These are phyloP conservation scores for Sphaerostilbella broomeana DNA, from an alignment of 2,329 filamentous ascomycete species.

Conservation along the genomic window DNA sequence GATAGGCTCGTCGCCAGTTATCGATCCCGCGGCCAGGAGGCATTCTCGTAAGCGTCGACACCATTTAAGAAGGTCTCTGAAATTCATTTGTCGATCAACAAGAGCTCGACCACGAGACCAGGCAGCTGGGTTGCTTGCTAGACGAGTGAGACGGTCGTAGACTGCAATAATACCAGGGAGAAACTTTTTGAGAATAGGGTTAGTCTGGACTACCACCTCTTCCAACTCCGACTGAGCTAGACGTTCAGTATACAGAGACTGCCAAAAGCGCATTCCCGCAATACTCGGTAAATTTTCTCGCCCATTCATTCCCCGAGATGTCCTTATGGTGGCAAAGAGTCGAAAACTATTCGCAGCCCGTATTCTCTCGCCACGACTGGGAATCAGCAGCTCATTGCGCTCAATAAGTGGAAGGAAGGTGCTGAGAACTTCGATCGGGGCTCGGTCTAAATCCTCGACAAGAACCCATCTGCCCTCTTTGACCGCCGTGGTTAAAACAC, in stretches of 20 bases:
- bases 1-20: slow-evolving; percentile 62
- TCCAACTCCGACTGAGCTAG: slow-evolving; percentile 64
- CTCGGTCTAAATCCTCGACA: slow-evolving; percentile 93
- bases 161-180: slow-evolving; percentile 53
- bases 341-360: slow-evolving; percentile 79
- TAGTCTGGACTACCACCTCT: slow-evolving; percentile 63
- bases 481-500: slow-evolving; percentile 89
- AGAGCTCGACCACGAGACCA: slow-evolving; percentile 35
- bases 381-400: slow-evolving; percentile 81
- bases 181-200: slow-evolving; percentile 62
- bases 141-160: slow-evolving; percentile 45
- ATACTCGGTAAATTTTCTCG: slow-evolving; percentile 63
- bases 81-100: slow-evolving; percentile 51
- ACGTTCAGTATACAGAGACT: slow-evolving; percentile 61
- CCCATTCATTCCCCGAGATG: slow-evolving; percentile 60
- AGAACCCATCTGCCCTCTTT: slow-evolving; percentile 93
- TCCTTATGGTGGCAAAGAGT: slow-evolving; percentile 86
- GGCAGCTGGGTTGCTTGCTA: slow-evolving; percentile 40
- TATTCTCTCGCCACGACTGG: slow-evolving; percentile 80
- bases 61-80: slow-evolving; percentile 86
- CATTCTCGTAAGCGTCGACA: slow-evolving; percentile 68
- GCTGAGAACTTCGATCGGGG: slow-evolving; percentile 90
- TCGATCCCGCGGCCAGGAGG: slow-evolving; percentile 54
- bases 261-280: slow-evolving; percentile 83
- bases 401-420: slow-evolving; percentile 90